Conservation (phyloP, 2,329 filamentous ascomycete species). For the Simplicillium sp. region DNA sequence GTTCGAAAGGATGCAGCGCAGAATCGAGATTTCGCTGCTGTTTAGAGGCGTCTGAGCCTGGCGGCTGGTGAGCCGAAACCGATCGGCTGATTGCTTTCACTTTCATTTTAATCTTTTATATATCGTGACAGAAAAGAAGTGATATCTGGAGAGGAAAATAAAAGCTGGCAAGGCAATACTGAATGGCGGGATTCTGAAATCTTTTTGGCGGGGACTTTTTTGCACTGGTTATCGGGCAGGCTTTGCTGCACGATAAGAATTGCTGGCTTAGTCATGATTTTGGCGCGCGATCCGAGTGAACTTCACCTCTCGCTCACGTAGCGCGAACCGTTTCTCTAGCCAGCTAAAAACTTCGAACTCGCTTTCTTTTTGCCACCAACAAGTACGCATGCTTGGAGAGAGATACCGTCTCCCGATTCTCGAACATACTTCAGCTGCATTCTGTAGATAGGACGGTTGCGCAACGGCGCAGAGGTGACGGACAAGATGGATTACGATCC, state of each 20-base stretch:
- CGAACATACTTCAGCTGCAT: neutral
- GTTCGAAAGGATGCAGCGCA: conserved; percentile 80
- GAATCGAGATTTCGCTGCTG: conserved; percentile 69
- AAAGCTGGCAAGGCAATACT: neutral
- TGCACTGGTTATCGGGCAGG: conserved; percentile 5
- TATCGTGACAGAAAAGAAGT: neutral
- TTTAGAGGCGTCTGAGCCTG: conserved; percentile 56
- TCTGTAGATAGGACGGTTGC: conserved; percentile 1
- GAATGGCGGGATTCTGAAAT: neutral
- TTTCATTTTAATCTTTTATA: conserved; percentile 30
- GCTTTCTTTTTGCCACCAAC: too few species aligned
- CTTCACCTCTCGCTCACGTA: neutral
- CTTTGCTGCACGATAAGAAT: conserved; percentile 3
- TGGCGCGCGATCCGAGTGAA: neutral
- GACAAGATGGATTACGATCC: conserved; percentile 39
- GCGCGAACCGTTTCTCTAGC: neutral
- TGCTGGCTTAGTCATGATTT: conserved; percentile 6
- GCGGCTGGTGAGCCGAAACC: conserved; percentile 53
- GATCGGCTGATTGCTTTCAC: conserved; percentile 60
- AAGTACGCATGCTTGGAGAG: too few species aligned
- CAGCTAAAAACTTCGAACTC: too few species aligned
- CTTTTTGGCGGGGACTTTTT: conserved; percentile 5
- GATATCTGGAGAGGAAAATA: neutral
- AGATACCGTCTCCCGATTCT: neutral
- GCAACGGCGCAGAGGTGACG: conserved; percentile 2